Evolutionary conservation across 2,329 filamentous ascomycete genomes (phyloP).

Genomic region (Beauveria sp.): DNA sequence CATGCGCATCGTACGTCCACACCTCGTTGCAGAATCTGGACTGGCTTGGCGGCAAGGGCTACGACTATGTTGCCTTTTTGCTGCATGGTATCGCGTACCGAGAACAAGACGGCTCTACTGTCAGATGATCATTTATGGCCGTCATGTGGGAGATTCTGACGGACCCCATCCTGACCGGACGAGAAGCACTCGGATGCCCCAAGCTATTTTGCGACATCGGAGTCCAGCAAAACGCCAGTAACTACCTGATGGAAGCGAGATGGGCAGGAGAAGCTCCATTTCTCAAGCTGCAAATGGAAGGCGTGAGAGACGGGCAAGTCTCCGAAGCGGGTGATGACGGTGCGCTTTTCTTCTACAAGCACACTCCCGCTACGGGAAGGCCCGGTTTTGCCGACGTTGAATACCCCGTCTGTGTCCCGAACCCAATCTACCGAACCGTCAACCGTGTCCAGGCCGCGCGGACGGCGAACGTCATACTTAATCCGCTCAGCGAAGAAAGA

Average conservation of each 20-base stretch:
- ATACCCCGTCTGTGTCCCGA: neutral
- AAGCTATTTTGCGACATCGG: conserved; percentile 49
- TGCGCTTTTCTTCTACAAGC: neutral
- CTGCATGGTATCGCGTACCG: conserved; percentile 53
- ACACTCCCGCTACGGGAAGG: neutral
- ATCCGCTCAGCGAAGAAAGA: neutral
- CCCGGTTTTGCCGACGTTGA: neutral
- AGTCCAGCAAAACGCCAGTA: conserved; percentile 16
- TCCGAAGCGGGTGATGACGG: neutral
- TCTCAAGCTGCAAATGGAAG: neutral
- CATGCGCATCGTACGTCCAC: conserved; percentile 31
- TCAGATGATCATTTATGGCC: neutral
- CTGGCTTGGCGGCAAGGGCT: conserved; percentile 54
- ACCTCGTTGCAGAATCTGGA: conserved; percentile 41
- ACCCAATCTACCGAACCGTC: neutral
- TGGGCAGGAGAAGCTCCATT: neutral
- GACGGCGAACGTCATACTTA: neutral
- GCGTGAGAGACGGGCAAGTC: neutral
- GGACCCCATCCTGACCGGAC: conserved; percentile 51
- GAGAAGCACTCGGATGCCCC: conserved; percentile 55
- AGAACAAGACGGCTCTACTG: neutral
- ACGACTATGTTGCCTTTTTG: conserved; percentile 51
- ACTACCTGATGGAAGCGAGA: neutral
- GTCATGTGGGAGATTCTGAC: conserved; percentile 43
- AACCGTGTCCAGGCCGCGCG: neutral